phyloP scores from a whole-genome alignment of 2,329 filamentous ascomycete genomes.

The Coniochaeta ligniaria region DNA sequence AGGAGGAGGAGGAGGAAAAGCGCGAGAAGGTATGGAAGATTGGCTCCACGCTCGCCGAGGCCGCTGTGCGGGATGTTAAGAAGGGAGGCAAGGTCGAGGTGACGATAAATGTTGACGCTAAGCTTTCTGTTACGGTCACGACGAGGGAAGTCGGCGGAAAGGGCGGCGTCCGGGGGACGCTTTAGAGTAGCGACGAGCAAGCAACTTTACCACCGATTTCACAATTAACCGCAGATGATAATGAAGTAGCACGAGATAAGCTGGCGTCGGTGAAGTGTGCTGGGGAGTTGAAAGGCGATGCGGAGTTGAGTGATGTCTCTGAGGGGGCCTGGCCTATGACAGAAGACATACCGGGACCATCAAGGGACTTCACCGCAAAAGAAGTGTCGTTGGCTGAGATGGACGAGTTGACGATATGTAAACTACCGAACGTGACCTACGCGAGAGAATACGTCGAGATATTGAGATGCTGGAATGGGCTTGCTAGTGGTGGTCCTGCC shows the following conservation, averaged over 20 bases:
- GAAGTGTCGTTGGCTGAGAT: too few relatives aligned
- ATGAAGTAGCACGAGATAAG: not conserved
- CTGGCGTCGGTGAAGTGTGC: not conserved
- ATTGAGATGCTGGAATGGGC: not conserved
- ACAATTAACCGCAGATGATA: not conserved
- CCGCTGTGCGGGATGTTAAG: slow-evolving; percentile 75
- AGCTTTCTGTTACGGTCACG: slow-evolving; percentile 73
- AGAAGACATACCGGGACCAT: not conserved
- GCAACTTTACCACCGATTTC: not conserved
- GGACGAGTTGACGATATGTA: not conserved
- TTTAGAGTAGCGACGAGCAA: not conserved
- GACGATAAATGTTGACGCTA: slow-evolving; percentile 77
- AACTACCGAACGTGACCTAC: not conserved
- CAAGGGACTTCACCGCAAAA: not conserved
- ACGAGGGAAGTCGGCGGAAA: slow-evolving; percentile 82
- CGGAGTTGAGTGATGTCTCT: not conserved
- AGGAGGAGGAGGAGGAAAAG: slow-evolving; percentile 81
- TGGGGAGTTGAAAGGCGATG: not conserved
- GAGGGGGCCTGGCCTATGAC: not conserved
- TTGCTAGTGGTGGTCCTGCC: not conserved
- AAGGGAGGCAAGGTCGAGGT: slow-evolving; percentile 89
- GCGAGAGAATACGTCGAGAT: not conserved
- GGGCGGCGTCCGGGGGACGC: slow-evolving; percentile 66
- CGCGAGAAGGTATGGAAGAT: slow-evolving; percentile 91
- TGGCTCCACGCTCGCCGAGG: slow-evolving; percentile 75